Evolutionary conservation across 192 early-diverging fungal genomes (phyloP), one percentile per base, ranked within the genome.

Genomic region (Backusella tuberculispora): DNA sequence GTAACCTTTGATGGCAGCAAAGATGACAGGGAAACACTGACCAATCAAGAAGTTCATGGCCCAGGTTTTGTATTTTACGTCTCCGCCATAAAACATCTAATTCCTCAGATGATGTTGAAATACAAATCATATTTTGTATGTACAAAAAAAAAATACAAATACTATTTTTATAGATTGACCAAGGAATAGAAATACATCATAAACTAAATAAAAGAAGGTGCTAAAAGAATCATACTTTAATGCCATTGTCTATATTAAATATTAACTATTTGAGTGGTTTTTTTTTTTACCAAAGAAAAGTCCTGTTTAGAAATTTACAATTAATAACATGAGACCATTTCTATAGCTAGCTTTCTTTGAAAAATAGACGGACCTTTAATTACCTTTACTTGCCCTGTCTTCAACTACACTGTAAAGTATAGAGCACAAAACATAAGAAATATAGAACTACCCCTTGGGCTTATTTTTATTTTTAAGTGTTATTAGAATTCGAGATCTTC

Each of bases 1-100:
- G n/a, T n/a, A 5, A 89, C 78, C 43, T 75, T 74, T 29, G 67
- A 68, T 10, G 83, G 87, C 41, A 87, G 81, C 14, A 67, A 44
- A 12, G 75, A 45, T n/a, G n/a, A n/a, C n/a, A n/a, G n/a, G n/a
- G n/a, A n/a, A n/a, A n/a, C n/a, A n/a, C n/a, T n/a, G n/a, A n/a
- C n/a, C n/a, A n/a, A n/a, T n/a, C n/a, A n/a, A n/a, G n/a, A n/a
- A n/a, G n/a, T n/a, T n/a, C n/a, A n/a, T n/a, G n/a, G n/a, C n/a
- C n/a, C 29, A 34, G 2, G 29, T 34, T 34, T 34, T 34, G 29
- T 34, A 34, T 34, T n/a, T n/a, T 2, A 34, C 29, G 65, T 63
- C n/a, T 77, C 66, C 67, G 60, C 40, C 19, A 43, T 38, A 38
- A 56, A 53, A 6, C 6, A 17, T 53, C n/a, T 7, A 48, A n/a